Conservation (phyloP, 768 basidiomycete species). For the Saitozyma sp. region DNA sequence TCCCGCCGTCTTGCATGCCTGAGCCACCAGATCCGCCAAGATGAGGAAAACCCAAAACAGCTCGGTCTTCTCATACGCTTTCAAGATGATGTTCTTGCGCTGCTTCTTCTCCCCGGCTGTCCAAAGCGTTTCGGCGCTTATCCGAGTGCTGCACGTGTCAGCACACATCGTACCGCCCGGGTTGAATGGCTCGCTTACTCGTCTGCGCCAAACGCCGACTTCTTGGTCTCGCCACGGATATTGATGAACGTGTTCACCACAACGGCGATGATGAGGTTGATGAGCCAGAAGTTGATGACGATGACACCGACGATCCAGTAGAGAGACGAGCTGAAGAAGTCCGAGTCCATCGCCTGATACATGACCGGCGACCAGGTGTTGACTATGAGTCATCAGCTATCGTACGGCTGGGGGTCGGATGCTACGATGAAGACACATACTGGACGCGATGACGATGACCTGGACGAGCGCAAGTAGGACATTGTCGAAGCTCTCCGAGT, state of each 20-base stretch:
- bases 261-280: conserved; percentile 92
- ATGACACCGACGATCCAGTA: conserved; percentile 84
- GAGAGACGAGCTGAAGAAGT: conserved; percentile 81
- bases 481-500: conserved; percentile 82
- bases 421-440: conserved; percentile 54
- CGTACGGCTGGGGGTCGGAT: not conserved
- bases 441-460: conserved; percentile 77
- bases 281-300: conserved; percentile 80
- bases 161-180: not conserved
- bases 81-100: conserved; percentile 1
- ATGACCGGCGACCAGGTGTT: conserved; percentile 61
- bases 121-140: conserved; percentile 36
- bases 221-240: conserved; percentile 79
- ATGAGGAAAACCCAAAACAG: conserved; percentile 42
- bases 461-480: conserved; percentile 79
- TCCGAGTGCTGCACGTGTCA: conserved; percentile 13
- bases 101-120: conserved; percentile 25
- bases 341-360: conserved; percentile 85
- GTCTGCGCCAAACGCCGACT: conserved; percentile 85
- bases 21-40: conserved; percentile 37
- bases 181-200: conserved; percentile 32
- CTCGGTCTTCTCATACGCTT: conserved; percentile 36
- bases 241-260: conserved; percentile 89
- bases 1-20: conserved; percentile 30
- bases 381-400: conserved; percentile 20